Evolutionary conservation across 2,329 filamentous ascomycete species (phyloP), one percentile per base, ranked within the genome.

Genomic region (Talaromyces sp.): DNA sequence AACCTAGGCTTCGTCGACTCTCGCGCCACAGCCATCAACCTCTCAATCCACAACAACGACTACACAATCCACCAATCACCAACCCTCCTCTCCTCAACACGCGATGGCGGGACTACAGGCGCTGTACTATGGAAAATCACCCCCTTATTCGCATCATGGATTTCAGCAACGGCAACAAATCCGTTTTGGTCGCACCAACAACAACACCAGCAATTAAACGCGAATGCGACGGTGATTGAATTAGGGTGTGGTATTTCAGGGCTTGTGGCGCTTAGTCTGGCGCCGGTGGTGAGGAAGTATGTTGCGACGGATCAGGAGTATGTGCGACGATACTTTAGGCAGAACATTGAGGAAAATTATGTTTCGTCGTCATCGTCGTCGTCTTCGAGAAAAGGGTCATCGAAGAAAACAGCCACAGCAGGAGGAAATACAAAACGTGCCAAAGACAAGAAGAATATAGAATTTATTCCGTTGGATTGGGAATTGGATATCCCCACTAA

Each of bases 91-190:
- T 86, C 85, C 1, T 96, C 91, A 1, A 83, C 85, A 62, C 84
- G 91, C 33, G 81, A 84, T 28, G 86, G 81, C 11, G 88, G 88
- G 1, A 91, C 88, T 1, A 91, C 88, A 1, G 87, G 88, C 46
- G 88, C 88, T 68, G 91, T 96, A 17, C 79, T 97, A 8, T 99
- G 94, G 94, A 91, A 89, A 73, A 88, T 96, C 64, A 93, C 91
- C 0, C 91, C 92, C 8, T 78, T 85, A 45, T 86, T 97, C 68
- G 89, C 92, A 21, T 78, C 84, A 63, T 97, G 91, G 91, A 81
- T 97, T 46, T 79, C 85, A 35, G 79, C 85, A 36, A 25, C 28
- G 5, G 36, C 39, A 25, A 41, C 33, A 11, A 62, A 91, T 70
- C 71, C 84, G 0, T 79, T 97, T 50, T 85, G 86, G 74, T 70